phyloP scores from a whole-genome alignment of 164 flowering plant genomes.

The Piper longum region DNA sequence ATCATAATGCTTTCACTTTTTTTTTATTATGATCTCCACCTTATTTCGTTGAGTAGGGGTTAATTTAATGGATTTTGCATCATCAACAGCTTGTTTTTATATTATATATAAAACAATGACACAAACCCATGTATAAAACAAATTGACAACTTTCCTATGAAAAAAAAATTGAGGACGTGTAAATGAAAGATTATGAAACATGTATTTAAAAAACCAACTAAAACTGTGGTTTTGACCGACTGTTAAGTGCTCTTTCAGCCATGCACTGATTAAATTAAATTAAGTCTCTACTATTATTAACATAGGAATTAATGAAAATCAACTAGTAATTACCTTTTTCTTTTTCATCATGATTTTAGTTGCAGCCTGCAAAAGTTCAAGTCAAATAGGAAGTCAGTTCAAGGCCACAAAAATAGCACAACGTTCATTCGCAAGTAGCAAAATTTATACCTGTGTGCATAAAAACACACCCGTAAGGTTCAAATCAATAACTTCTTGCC shows the following conservation, averaged over 20 bases:
- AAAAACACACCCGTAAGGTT: conserved; percentile 94
- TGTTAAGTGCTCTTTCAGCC: neutral
- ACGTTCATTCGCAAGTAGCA: neutral
- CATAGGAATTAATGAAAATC: neutral
- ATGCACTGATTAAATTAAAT: neutral
- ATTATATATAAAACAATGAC: no score
- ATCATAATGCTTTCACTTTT: no score
- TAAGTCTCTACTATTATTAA: neutral
- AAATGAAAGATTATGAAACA: neutral
- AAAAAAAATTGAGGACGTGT: neutral
- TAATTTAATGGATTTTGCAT: no score
- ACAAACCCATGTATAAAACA: no score
- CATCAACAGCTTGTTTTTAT: no score
- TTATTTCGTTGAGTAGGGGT: no score
- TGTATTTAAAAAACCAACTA: no score
- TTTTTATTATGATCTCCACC: no score
- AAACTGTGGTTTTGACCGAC: neutral
- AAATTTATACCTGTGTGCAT: conserved; percentile 69
- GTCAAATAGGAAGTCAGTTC: neutral
- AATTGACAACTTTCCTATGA: no score
- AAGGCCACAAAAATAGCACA: neutral
- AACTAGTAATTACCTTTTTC: conserved; percentile 48
- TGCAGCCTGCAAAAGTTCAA: conserved; percentile 61
- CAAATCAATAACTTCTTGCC: conserved; percentile 95
- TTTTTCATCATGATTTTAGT: conserved; percentile 94